Percentiles rank a stretch among this genome's conserved stretches.
phyloP scores from a whole-genome alignment of 2,329 filamentous ascomycete genomes.

The Nigrospora sphaerica region DNA sequence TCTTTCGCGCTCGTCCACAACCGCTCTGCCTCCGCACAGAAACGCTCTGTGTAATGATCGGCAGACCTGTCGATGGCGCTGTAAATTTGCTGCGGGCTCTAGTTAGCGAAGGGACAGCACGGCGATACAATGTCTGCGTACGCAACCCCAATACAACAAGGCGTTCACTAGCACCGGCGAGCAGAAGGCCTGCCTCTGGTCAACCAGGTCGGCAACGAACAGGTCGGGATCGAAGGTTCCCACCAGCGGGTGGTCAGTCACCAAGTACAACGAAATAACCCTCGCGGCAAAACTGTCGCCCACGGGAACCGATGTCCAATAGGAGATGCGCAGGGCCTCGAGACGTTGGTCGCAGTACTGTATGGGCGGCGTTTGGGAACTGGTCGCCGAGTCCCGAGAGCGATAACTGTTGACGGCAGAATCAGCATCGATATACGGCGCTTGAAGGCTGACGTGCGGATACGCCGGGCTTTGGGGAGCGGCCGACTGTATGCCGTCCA shows the following conservation, averaged over 20 bases:
- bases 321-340: conserved; percentile 16
- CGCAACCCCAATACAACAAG: conserved; percentile 25
- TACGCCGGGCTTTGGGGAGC: too few species aligned
- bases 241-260: conserved; percentile 30
- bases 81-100: conserved; percentile 25
- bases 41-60: conserved; percentile 8
- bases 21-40: conserved; percentile 19
- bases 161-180: conserved; percentile 27
- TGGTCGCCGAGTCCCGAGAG: neutral
- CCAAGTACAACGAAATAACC: conserved; percentile 27
- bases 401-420: conserved; percentile 1
- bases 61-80: conserved; percentile 18
- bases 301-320: conserved; percentile 27
- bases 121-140: conserved; percentile 13
- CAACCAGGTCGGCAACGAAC: conserved; percentile 24
- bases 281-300: conserved; percentile 20
- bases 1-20: conserved; percentile 13
- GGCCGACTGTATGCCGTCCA: too few species aligned
- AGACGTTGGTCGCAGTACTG: conserved; percentile 20
- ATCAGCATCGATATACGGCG: neutral
- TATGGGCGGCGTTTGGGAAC: too few species aligned
- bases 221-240: conserved; percentile 25
- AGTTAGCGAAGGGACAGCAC: neutral
- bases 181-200: conserved; percentile 16
- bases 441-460: too few species aligned